phyloP scores from a whole-genome alignment of 495 filamentous ascomycete species.

The Chaetomium cochliodes region DNA sequence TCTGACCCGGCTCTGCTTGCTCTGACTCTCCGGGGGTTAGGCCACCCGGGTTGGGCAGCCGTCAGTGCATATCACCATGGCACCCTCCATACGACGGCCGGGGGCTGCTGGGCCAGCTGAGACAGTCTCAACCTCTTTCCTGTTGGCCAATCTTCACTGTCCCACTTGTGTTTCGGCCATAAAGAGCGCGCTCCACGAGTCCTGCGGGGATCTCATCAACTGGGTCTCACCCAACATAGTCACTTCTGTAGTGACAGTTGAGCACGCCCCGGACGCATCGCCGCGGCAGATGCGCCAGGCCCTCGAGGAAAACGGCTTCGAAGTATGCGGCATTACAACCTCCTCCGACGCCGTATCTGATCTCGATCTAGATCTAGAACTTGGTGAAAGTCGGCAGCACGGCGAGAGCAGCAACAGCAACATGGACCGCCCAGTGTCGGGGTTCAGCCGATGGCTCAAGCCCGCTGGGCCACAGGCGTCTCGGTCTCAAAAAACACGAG shows the following conservation, averaged over 20 bases:
- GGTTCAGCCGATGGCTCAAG: constrained; percentile 34
- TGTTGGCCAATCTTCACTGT: constrained; percentile 61
- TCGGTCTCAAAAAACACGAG: constrained; percentile 22
- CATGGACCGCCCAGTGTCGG: constrained; percentile 13
- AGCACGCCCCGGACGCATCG: constrained; percentile 33
- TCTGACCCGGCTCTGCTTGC: background rate
- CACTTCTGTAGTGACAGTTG: constrained; percentile 53
- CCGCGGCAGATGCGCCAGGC: constrained; percentile 40
- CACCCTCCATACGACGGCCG: constrained; percentile 21
- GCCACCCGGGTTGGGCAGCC: background rate
- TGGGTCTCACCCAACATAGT: constrained; percentile 59
- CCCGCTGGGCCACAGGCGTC: constrained; percentile 11
- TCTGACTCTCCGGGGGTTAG: background rate
- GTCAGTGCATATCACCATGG: constrained; percentile 24
- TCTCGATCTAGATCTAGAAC: constrained; percentile 14
- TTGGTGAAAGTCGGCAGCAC: background rate
- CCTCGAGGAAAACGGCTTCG: constrained; percentile 48
- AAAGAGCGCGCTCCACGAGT: constrained; percentile 44
- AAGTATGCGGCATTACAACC: constrained; percentile 46
- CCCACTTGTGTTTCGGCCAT: constrained; percentile 59
- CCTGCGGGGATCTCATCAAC: constrained; percentile 40
- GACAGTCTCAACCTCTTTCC: constrained; percentile 47
- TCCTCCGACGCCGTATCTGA: constrained; percentile 33
- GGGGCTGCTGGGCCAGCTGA: constrained; percentile 17
- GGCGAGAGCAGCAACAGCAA: constrained; percentile 20